These are phyloP conservation scores for Lodderomyces parapsilosis DNA, from an alignment of 1,139 yeast genomes.

Conservation along the genomic window DNA sequence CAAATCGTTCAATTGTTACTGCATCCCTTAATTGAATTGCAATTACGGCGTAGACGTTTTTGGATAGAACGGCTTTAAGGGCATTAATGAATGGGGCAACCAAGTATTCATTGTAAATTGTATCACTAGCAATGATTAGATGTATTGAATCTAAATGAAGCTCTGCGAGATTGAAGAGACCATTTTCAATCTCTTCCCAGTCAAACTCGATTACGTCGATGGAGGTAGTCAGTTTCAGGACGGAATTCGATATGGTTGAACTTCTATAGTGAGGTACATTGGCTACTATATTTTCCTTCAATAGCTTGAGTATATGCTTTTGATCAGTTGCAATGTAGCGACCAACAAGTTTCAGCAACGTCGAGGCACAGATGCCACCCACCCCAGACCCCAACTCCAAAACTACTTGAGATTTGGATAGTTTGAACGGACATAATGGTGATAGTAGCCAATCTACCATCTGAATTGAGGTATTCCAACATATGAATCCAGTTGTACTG, in stretches of 20 bases:
- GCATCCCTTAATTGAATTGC: constrained; percentile 60
- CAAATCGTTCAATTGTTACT: constrained; percentile 49
- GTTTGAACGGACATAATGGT: constrained; percentile 7
- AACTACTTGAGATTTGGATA: constrained; percentile 23
- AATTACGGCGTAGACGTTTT: constrained; percentile 38
- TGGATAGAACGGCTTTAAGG: constrained; percentile 31
- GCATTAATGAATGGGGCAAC: constrained; percentile 52
- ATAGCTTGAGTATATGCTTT: constrained; percentile 50
- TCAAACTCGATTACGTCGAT: constrained; percentile 49
- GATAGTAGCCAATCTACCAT: constrained; percentile 50
- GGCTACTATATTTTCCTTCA: constrained; percentile 42
- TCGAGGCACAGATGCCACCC: constrained; percentile 53
- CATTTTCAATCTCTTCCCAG: constrained; percentile 57
- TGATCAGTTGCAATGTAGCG: constrained; percentile 65
- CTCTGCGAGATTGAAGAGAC: constrained; percentile 21
- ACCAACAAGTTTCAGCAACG: constrained; percentile 36
- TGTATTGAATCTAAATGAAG: constrained; percentile 28
- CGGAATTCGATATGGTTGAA: constrained; percentile 1
- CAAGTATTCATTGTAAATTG: constrained; percentile 66
- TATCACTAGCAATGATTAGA: constrained; percentile 63
- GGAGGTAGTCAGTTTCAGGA: constrained; percentile 16
- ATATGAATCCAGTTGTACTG: constrained; percentile 70
- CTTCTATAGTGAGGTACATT: constrained; percentile 25
- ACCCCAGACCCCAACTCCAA: constrained; percentile 71
- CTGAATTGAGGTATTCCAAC: constrained; percentile 57